Base-by-base conservation (phyloP, 768 basidiomycete genomes). In the Hemileccinum impolitum region DNA sequence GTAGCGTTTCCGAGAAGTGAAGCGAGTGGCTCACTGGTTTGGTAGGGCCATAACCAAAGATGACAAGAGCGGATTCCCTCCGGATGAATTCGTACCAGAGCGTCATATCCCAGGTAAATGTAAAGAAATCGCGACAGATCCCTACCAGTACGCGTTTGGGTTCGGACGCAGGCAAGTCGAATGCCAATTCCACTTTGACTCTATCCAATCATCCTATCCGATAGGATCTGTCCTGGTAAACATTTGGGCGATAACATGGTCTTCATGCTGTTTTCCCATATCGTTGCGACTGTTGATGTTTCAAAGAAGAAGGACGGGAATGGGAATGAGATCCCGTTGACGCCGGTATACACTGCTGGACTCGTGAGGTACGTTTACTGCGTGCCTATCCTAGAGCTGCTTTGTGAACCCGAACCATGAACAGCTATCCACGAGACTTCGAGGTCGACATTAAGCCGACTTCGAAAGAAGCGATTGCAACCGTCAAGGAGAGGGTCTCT, bases 11-110 rank as follows among this genome's bases (percentile, higher is more conserved):
- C 1, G 31, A 7, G 15, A 17, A 30, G 6, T 13, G 17, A 18
- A 13, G 19, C 8, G 13, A 32, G n/a, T n/a, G n/a, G n/a, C 19
- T 9, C 9, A 31, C 17, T 18, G 10, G 23, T 35, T 25, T 15
- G 15, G 31, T 32, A 54, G 55, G 55, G 55, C 57, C 19, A 57
- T 57, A 17, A n/a, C 57, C 10, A 50, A 50, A 28, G 57, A 57
- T 17, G 31, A 52, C n/a, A 42, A 47, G 38, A 57, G 57, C 26
- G 55, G 55, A 26, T 57, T 58, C 21, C 48, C 45, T 19, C 25
- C 48, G 10, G 57, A 58, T n/a, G 43, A 47, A 17, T 53, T 58
- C 28, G 32, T 43, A 28, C 52, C 57, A 0, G 55, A 57, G 32
- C 56, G 56, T 46, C 36, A 53, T 26, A 34, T 58, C 15, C 19